phyloP scores from a whole-genome alignment of 192 early-diverging fungal species.

The Linnemannia elongata region DNA sequence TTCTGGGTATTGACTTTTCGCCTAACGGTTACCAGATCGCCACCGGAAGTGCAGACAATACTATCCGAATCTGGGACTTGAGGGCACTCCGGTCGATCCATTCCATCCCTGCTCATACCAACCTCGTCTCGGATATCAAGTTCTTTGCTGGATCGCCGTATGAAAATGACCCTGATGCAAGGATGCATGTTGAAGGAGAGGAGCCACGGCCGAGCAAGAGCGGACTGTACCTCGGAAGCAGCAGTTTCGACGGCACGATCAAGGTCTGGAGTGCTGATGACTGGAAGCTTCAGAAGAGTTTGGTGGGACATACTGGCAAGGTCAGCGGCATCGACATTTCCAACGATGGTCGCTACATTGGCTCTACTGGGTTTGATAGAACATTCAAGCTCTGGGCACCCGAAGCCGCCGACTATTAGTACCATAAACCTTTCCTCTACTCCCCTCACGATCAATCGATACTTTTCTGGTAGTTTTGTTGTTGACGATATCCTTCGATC shows the following conservation, averaged over 20 bases:
- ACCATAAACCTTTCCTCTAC: not conserved
- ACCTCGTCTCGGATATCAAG: slow-evolving; percentile 86
- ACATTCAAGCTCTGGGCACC: slow-evolving; percentile 94
- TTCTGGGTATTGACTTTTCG: slow-evolving; percentile 90
- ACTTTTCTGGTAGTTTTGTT: not conserved
- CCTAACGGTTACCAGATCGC: slow-evolving; percentile 95
- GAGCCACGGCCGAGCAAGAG: slow-evolving; percentile 34
- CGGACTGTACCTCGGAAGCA: slow-evolving; percentile 86
- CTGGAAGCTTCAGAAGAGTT: slow-evolving; percentile 89
- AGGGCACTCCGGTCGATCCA: slow-evolving; percentile 81
- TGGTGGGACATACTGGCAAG: slow-evolving; percentile 91
- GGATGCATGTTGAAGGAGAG: slow-evolving; percentile 48
- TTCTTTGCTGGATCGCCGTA: slow-evolving; percentile 57
- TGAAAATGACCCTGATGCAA: slow-evolving; percentile 38
- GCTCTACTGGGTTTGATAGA: slow-evolving; percentile 89
- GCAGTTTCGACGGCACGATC: slow-evolving; percentile 90
- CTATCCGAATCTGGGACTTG: slow-evolving; percentile 94
- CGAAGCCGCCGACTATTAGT: slow-evolving; percentile 59
- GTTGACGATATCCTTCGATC: not conserved
- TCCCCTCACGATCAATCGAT: not conserved
- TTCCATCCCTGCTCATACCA: slow-evolving; percentile 93
- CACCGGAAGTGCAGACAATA: slow-evolving; percentile 93
- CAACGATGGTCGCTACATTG: slow-evolving; percentile 85
- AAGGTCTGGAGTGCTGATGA: slow-evolving; percentile 96
- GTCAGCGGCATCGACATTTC: slow-evolving; percentile 92